Percentiles rank a stretch among this genome's conserved stretches.
Evolutionary conservation across 345 rosid species (phyloP).

Genomic region (Lumnitzera racemosa): DNA sequence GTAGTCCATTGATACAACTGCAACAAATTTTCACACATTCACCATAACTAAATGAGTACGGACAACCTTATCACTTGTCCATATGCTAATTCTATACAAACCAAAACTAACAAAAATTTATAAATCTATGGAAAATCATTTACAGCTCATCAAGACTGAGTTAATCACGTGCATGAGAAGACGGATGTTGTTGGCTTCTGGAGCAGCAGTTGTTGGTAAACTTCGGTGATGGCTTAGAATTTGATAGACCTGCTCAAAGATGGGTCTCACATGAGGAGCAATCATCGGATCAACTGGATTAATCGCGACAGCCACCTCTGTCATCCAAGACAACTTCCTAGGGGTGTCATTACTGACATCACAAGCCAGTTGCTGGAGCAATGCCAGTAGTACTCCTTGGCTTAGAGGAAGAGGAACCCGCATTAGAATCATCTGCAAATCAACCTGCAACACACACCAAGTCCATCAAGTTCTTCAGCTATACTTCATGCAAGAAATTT

Average conservation of each 20-base stretch:
- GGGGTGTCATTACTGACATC: constrained; percentile 60
- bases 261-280: constrained; percentile 47
- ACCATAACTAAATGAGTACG: not conserved
- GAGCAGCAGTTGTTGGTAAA: constrained; percentile 29
- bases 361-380: constrained; percentile 78
- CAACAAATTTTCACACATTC: too few relatives aligned
- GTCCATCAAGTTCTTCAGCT: not conserved
- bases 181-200: constrained; percentile 45
- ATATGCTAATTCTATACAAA: not conserved
- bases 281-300: constrained; percentile 69
- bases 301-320: constrained; percentile 65
- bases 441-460: constrained; percentile 38
- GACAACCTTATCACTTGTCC: not conserved
- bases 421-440: constrained; percentile 43
- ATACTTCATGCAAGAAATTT: too few relatives aligned
- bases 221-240: constrained; percentile 44
- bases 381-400: constrained; percentile 82
- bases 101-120: not conserved
- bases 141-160: constrained; percentile 50
- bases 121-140: constrained; percentile 23
- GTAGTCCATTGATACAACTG: too few relatives aligned
- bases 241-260: constrained; percentile 73
- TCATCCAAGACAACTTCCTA: constrained; percentile 72
- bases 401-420: constrained; percentile 59
- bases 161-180: constrained; percentile 68